These are phyloP conservation scores for Tulasnella sp. DNA, from an alignment of 768 basidiomycete genomes.

Conservation along the genomic window DNA sequence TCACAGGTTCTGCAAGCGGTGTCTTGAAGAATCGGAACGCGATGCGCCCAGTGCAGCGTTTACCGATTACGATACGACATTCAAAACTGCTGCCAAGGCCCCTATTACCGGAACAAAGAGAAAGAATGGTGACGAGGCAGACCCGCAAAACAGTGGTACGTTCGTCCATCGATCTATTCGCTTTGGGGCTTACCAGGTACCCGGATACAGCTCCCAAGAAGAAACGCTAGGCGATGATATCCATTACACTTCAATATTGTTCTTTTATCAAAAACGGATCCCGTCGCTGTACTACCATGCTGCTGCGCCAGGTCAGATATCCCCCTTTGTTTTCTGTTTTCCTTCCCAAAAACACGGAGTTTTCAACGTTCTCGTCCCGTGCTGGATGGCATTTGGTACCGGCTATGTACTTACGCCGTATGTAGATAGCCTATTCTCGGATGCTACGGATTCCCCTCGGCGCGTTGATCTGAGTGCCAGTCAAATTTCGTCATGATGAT, in stretches of 20 bases:
- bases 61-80: background rate
- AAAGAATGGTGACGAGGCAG: background rate
- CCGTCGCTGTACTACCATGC: no score
- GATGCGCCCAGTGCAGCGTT: background rate
- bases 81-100: background rate
- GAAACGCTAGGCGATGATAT: slow-evolving; percentile 8
- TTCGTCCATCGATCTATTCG: no score
- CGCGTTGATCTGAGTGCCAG: background rate
- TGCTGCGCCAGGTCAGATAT: no score
- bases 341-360: no score
- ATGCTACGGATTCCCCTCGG: background rate
- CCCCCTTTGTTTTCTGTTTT: no score
- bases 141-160: no score
- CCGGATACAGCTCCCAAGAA: slow-evolving; percentile 12
- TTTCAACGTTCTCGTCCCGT: no score
- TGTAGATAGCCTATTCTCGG: background rate
- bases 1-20: slow-evolving; percentile 56
- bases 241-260: background rate
- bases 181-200: no score
- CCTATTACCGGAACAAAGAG: background rate
- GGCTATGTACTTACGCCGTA: no score
- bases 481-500: background rate
- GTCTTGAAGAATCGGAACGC: slow-evolving; percentile 27
- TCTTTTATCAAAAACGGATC: background rate
- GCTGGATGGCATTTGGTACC: no score